These are phyloP conservation scores for Drosera capensis DNA, from an alignment of 148 eudicot species.

Conservation along the genomic window DNA sequence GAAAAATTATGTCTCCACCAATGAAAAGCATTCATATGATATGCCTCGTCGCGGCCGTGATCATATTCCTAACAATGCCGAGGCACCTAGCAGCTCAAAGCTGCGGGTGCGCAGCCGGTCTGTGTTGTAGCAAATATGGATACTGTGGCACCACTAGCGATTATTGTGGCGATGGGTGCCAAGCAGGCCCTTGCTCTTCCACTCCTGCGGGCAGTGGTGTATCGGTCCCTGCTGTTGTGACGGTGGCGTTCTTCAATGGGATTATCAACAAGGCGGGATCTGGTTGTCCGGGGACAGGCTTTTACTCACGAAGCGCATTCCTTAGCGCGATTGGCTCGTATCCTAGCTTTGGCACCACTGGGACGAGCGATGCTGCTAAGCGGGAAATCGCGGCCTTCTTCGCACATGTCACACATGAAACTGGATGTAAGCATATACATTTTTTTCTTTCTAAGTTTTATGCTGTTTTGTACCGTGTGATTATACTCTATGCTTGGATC, in stretches of 20 bases:
- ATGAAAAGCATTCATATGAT: not conserved
- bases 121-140: slow-evolving; percentile 7
- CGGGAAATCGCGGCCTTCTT: slow-evolving; percentile 23
- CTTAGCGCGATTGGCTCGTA: slow-evolving; percentile 7
- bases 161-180: slow-evolving; percentile 7
- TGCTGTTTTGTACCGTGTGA: not conserved
- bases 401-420: slow-evolving; percentile 20
- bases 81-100: not conserved
- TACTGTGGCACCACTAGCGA: slow-evolving; percentile 3
- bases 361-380: slow-evolving; percentile 11
- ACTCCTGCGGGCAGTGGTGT: not conserved
- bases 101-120: slow-evolving; percentile 3
- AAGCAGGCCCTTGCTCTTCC: slow-evolving; percentile 4
- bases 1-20: no score
- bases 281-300: slow-evolving; percentile 7
- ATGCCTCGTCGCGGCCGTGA: not conserved
- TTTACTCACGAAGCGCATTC: slow-evolving; percentile 13
- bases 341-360: slow-evolving; percentile 13
- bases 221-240: slow-evolving; percentile 8
- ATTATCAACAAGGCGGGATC: slow-evolving; percentile 9
- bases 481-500: not conserved
- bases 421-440: slow-evolving; percentile 14
- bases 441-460: not conserved
- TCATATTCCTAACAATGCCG: not conserved
- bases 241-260: slow-evolving; percentile 12